These are phyloP conservation scores for Plenodomus tracheiphilus DNA, from an alignment of 2,329 filamentous ascomycete genomes.

Conservation along the genomic window DNA sequence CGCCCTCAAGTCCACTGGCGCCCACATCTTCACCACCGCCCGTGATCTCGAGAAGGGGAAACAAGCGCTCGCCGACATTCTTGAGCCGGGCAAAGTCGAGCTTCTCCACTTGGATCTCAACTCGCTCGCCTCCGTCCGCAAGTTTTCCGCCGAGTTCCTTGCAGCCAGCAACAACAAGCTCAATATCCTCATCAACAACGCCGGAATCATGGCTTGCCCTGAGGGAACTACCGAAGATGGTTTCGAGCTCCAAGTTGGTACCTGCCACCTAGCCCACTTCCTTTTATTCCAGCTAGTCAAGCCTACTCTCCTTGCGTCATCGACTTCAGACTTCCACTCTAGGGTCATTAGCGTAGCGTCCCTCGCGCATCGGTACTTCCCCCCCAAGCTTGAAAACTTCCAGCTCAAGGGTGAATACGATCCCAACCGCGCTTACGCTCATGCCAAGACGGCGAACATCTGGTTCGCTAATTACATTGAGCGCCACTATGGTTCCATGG, in stretches of 20 bases:
- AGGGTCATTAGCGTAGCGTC: conserved; percentile 48
- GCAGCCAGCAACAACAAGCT: conserved; percentile 11
- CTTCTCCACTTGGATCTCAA: conserved; percentile 21
- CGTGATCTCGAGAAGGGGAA: conserved; percentile 42
- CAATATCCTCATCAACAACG: conserved; percentile 34
- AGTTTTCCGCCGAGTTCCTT: conserved; percentile 18
- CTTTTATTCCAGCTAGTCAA: conserved; percentile 49
- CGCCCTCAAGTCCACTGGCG: conserved; percentile 52
- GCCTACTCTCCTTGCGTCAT: conserved; percentile 40
- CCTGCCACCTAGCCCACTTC: conserved; percentile 54
- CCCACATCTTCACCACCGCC: conserved; percentile 50
- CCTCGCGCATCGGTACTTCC: conserved; percentile 41
- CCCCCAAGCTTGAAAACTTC: conserved; percentile 49
- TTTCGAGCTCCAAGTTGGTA: conserved; percentile 45
- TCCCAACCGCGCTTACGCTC: conserved; percentile 49
- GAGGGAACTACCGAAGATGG: conserved; percentile 36
- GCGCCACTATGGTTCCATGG: conserved; percentile 49
- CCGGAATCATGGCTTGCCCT: conserved; percentile 38
- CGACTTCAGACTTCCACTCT: conserved; percentile 25
- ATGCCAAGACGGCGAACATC: conserved; percentile 58
- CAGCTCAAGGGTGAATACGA: conserved; percentile 43
- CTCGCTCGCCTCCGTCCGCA: conserved; percentile 18
- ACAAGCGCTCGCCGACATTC: conserved; percentile 4
- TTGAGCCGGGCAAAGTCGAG: background rate
- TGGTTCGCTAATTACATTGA: conserved; percentile 58